A percentile compares a stretch with the other conserved stretches of the same genome.
Evolutionary conservation across 192 early-diverging fungal genomes (phyloP).

Genomic region (Coemansia sp.): DNA sequence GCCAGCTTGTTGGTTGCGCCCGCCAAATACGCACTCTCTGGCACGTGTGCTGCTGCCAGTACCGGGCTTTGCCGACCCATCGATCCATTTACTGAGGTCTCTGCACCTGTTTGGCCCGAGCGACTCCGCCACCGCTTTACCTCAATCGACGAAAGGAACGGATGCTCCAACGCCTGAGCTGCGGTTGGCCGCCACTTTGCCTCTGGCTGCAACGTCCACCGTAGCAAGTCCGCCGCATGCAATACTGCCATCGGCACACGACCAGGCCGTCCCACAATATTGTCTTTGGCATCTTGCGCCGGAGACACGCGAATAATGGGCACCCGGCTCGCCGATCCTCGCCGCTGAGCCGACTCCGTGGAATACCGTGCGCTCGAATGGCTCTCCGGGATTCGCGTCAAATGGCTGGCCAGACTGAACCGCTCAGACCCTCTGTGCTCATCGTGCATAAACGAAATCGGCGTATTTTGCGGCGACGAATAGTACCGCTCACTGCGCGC

Average conservation of each 20-base stretch:
- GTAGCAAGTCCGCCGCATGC: constrained; percentile 65
- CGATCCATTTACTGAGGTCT: neutral
- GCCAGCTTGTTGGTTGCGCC: neutral
- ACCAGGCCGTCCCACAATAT: constrained; percentile 14
- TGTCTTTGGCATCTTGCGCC: neutral
- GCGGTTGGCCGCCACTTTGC: constrained; percentile 59
- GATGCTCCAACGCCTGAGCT: constrained; percentile 56
- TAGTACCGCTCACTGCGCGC: constrained; percentile 3
- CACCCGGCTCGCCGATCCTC: constrained; percentile 6
- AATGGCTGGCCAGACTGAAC: neutral
- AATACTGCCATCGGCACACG: constrained; percentile 55
- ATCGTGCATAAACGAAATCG: constrained; percentile 12
- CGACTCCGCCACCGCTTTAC: constrained; percentile 15
- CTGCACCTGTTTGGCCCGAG: neutral
- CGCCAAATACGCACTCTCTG: neutral
- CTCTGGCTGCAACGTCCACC: constrained; percentile 57
- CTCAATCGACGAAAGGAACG: constrained; percentile 52
- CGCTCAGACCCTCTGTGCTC: neutral
- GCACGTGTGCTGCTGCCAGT: neutral
- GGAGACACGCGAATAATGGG: constrained; percentile 1
- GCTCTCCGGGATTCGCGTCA: constrained; percentile 7
- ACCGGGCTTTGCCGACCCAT: neutral
- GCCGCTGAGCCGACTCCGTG: neutral
- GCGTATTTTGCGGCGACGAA: constrained; percentile 31
- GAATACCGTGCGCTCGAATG: constrained; percentile 25